These are phyloP conservation scores for Paraconiothyrium sp. DNA, from an alignment of 2,329 filamentous ascomycete genomes.

Conservation along the genomic window DNA sequence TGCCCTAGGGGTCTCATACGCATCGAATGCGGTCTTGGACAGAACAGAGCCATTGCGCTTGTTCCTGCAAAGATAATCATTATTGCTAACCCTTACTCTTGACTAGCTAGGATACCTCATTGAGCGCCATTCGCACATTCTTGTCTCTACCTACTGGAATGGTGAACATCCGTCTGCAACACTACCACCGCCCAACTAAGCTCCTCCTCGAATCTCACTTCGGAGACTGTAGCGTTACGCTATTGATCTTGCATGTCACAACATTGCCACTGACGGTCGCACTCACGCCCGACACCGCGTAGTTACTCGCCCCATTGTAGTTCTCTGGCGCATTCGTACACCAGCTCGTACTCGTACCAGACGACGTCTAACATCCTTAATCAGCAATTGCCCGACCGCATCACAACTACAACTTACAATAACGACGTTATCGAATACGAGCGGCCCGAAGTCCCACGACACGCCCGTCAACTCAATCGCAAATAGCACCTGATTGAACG, in stretches of 20 bases:
- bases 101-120: not conserved
- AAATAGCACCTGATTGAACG: conserved; percentile 54
- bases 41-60: not conserved
- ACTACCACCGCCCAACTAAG: not conserved
- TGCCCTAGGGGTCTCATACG: no score
- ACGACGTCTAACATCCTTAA: conserved; percentile 20
- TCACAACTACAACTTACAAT: conserved; percentile 29
- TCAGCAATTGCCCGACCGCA: not conserved
- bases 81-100: not conserved
- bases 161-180: not conserved
- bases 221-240: conserved; percentile 25
- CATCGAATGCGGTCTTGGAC: no score
- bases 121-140: not conserved
- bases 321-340: conserved; percentile 48
- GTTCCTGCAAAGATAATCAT: not conserved
- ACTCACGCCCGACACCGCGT: conserved; percentile 47
- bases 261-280: conserved; percentile 42
- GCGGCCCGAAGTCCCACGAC: conserved; percentile 53
- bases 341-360: conserved; percentile 26
- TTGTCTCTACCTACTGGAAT: no score
- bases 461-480: conserved; percentile 53
- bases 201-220: not conserved
- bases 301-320: conserved; percentile 50
- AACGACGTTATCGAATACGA: conserved; percentile 45
- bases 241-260: conserved; percentile 28